Evolutionary conservation across 371 early-diverging fungal species (phyloP).

Genomic region (Mycotypha africana): DNA sequence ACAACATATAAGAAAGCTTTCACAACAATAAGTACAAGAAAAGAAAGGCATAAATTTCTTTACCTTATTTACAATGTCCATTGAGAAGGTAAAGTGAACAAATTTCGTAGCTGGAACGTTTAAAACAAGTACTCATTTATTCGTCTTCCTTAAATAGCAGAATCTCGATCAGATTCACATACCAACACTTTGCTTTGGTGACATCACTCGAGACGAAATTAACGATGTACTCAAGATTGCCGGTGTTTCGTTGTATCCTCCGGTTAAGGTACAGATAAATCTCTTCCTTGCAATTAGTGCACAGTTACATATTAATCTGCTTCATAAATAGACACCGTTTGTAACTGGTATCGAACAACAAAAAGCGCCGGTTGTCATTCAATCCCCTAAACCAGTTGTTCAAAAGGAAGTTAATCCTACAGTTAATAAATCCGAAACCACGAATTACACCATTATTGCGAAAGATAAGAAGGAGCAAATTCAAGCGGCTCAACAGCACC

Average conservation of each 20-base stretch:
- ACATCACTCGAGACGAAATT: constrained; percentile 56
- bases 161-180: constrained; percentile 16
- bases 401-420: too few relatives aligned
- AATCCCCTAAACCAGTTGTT: constrained; percentile 1
- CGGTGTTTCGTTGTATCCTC: constrained; percentile 34
- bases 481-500: constrained; percentile 16
- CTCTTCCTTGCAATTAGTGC: neutral
- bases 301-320: neutral
- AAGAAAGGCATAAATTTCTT: too few relatives aligned
- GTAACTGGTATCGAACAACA: constrained; percentile 24
- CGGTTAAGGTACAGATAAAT: constrained; percentile 29
- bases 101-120: too few relatives aligned
- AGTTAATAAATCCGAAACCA: too few relatives aligned
- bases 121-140: too few relatives aligned
- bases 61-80: too few relatives aligned
- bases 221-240: constrained; percentile 47
- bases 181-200: constrained; percentile 47
- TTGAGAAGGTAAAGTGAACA: too few relatives aligned
- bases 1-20: too few relatives aligned
- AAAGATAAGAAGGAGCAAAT: constrained; percentile 14
- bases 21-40: too few relatives aligned
- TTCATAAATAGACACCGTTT: constrained; percentile 34
- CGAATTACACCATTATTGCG: too few relatives aligned
- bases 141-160: too few relatives aligned
- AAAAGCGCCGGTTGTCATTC: constrained; percentile 8